Evolutionary conservation across 495 filamentous ascomycete genomes (phyloP).

Genomic region (Evansstolkia leycettana): DNA sequence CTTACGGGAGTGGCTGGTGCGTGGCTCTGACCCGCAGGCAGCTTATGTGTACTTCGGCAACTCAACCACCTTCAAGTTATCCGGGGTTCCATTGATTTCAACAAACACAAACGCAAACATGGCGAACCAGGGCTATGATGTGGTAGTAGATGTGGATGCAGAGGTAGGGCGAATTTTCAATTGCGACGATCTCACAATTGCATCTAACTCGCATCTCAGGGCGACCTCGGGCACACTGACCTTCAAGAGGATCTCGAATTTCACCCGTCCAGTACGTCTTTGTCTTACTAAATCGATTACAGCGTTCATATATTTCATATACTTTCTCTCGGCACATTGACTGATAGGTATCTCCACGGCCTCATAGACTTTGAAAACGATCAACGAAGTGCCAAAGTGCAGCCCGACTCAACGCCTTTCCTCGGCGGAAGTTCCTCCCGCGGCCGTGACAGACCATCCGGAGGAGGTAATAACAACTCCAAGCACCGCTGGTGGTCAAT

Average conservation of each 20-base stretch:
- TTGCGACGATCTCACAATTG: not conserved
- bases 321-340: too few relatives aligned
- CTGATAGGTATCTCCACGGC: not conserved
- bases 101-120: conserved; percentile 32
- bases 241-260: conserved; percentile 98
- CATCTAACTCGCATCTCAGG: conserved; percentile 38
- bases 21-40: conserved; percentile 6
- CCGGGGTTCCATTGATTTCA: not conserved
- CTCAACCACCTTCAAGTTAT: not conserved
- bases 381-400: conserved; percentile 44
- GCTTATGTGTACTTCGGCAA: conserved; percentile 10
- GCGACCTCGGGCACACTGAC: conserved; percentile 95
- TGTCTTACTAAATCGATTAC: not conserved
- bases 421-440: conserved; percentile 42
- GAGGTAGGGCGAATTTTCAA: conserved; percentile 44
- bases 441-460: conserved; percentile 30
- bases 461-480: conserved; percentile 36
- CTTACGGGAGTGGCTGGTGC: conserved; percentile 12
- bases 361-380: conserved; percentile 40
- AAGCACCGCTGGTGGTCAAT: conserved; percentile 90
- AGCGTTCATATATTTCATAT: not conserved
- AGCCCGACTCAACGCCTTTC: conserved; percentile 45
- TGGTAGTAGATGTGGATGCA: conserved; percentile 91
- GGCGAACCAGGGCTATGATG: conserved; percentile 85
- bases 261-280: conserved; percentile 66